phyloP scores from a whole-genome alignment of 208 protist genomes.

The Porcisia deanei region DNA sequence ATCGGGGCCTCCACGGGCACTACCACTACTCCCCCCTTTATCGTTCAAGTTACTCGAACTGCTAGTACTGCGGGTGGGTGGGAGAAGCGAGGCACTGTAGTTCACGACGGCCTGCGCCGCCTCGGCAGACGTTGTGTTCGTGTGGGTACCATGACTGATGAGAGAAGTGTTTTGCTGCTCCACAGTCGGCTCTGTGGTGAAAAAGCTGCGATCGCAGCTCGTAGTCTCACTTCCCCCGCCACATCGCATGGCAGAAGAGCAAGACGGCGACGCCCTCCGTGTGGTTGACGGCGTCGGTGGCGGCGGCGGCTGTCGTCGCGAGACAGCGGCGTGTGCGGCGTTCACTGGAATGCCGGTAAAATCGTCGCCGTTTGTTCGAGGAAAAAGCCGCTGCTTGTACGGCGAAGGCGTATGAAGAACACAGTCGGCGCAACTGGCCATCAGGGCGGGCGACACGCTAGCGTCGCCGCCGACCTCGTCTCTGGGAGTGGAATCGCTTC shows the following conservation, averaged over 20 bases:
- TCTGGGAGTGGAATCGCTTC: not conserved
- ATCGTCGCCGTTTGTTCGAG: not conserved
- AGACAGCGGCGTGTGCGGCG: not conserved
- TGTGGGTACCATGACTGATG: constrained; percentile 13
- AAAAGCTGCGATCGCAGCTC: not conserved
- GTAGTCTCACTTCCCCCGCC: not conserved
- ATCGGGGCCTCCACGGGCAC: not conserved
- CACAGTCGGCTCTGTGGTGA: constrained; percentile 5
- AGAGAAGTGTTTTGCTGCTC: constrained; percentile 18
- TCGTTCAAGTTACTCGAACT: constrained; percentile 8
- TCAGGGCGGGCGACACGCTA: not conserved
- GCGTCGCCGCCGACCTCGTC: not conserved
- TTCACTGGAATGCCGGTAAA: not conserved
- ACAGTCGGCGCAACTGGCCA: not conserved
- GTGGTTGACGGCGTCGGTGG: constrained; percentile 8
- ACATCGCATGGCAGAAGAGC: constrained; percentile 12
- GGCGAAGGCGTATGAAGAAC: not conserved
- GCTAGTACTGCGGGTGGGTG: constrained; percentile 27
- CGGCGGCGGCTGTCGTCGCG: constrained; percentile 17
- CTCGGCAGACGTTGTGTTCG: constrained; percentile 7
- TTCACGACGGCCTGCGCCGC: constrained; percentile 17
- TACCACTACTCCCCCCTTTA: not conserved
- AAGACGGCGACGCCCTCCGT: constrained; percentile 6
- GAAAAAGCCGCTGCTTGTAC: not conserved
- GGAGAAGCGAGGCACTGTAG: constrained; percentile 25